Conservation (phyloP, 305 asterid genomes). For the Fraxinus sp. region DNA sequence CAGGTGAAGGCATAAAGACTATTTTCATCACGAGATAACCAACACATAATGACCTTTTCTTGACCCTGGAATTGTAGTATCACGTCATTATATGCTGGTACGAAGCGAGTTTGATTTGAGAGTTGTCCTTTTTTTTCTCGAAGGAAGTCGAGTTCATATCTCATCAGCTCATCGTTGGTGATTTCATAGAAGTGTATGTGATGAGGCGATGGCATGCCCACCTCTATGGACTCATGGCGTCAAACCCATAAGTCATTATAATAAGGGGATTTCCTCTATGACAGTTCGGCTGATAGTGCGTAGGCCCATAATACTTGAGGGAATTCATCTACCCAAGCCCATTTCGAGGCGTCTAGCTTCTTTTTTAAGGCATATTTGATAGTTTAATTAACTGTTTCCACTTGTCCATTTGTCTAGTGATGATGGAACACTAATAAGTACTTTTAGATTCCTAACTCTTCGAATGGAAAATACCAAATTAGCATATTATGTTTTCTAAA, state of each 20-base stretch:
- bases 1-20: neutral
- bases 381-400: neutral
- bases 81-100: neutral
- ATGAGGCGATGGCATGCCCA: neutral
- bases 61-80: neutral
- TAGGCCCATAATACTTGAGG: neutral
- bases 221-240: neutral
- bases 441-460: neutral
- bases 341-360: neutral
- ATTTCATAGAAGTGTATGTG: neutral
- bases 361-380: neutral
- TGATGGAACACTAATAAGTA: neutral
- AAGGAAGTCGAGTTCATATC: neutral
- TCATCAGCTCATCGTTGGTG: neutral
- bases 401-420: neutral
- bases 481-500: no score
- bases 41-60: neutral
- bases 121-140: neutral
- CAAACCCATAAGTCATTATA: neutral
- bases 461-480: neutral
- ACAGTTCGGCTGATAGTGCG: neutral
- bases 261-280: neutral
- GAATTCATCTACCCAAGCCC: neutral
- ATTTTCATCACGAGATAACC: neutral
- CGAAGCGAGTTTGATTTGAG: neutral